Conservation (phyloP, 257 asterid species). For the Haberlea rhodopensis region DNA sequence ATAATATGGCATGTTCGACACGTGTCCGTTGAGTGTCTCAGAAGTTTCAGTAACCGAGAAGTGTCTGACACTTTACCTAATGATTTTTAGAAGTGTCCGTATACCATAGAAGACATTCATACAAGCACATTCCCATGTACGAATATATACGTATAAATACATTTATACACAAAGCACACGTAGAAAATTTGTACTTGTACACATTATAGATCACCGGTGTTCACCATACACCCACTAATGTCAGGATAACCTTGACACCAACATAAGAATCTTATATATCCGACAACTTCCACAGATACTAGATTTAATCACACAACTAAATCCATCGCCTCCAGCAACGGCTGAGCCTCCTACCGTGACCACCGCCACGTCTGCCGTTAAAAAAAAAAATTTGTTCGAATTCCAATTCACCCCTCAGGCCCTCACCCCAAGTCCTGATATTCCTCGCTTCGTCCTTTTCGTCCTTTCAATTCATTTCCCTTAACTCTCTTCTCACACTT, state of each 20-base stretch:
- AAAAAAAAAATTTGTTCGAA: slow-evolving; percentile 7
- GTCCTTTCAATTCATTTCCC: slow-evolving; percentile 29
- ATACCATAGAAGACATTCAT: too few species aligned
- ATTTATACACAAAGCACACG: too few species aligned
- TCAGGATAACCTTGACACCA: slow-evolving; percentile 22
- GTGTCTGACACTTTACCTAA: too few species aligned
- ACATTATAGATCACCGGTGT: not conserved
- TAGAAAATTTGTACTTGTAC: too few species aligned
- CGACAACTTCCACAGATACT: slow-evolving; percentile 24
- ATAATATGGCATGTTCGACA: too few species aligned
- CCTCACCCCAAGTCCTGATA: slow-evolving; percentile 25
- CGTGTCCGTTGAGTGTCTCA: too few species aligned
- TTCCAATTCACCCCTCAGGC: slow-evolving; percentile 35
- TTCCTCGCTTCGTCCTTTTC: slow-evolving; percentile 30
- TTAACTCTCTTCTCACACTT: slow-evolving; percentile 37
- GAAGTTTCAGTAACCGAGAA: too few species aligned
- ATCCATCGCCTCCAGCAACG: slow-evolving; percentile 19
- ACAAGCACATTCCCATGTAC: too few species aligned
- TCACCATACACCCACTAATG: slow-evolving; percentile 20
- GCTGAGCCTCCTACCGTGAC: slow-evolving; percentile 27
- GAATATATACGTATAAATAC: too few species aligned
- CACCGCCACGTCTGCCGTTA: slow-evolving; percentile 18
- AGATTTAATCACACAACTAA: slow-evolving; percentile 20
- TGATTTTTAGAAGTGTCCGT: too few species aligned
- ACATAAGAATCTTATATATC: slow-evolving; percentile 31